These are phyloP conservation scores for Artomyces pyxidatus DNA, from an alignment of 768 basidiomycete genomes.

Conservation along the genomic window DNA sequence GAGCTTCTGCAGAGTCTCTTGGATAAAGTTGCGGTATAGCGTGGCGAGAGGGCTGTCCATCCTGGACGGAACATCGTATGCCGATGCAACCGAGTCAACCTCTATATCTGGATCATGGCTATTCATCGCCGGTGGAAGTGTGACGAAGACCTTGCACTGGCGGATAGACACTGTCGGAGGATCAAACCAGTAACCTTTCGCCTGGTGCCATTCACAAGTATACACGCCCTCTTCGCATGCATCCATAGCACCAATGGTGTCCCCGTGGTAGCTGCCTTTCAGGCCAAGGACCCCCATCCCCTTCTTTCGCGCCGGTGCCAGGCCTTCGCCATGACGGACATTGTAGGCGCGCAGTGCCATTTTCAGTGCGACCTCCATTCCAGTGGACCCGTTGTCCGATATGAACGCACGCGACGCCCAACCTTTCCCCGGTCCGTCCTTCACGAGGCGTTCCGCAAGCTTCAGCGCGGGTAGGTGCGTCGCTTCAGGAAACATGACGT, in stretches of 20 bases:
- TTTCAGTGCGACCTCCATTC: constrained; percentile 95
- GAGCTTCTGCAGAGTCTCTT: constrained; percentile 39
- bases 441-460: constrained; percentile 72
- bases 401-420: constrained; percentile 93
- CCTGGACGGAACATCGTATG: constrained; percentile 67
- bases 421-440: constrained; percentile 70
- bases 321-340: constrained; percentile 26
- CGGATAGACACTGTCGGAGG: constrained; percentile 72
- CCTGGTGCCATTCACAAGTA: constrained; percentile 92
- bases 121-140: constrained; percentile 41
- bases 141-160: constrained; percentile 46
- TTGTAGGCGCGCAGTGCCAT: constrained; percentile 82
- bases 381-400: constrained; percentile 93
- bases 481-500: constrained; percentile 93
- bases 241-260: constrained; percentile 97
- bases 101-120: constrained; percentile 18
- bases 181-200: constrained; percentile 91
- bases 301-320: constrained; percentile 32
- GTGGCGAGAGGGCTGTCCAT: constrained; percentile 52
- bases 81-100: constrained; percentile 41
- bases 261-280: constrained; percentile 93
- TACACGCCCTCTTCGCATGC: constrained; percentile 88
- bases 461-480: constrained; percentile 79
- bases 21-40: constrained; percentile 55
- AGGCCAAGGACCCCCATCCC: constrained; percentile 75